phyloP scores from a whole-genome alignment of 306 rosid species.

The Fagus crenata region DNA sequence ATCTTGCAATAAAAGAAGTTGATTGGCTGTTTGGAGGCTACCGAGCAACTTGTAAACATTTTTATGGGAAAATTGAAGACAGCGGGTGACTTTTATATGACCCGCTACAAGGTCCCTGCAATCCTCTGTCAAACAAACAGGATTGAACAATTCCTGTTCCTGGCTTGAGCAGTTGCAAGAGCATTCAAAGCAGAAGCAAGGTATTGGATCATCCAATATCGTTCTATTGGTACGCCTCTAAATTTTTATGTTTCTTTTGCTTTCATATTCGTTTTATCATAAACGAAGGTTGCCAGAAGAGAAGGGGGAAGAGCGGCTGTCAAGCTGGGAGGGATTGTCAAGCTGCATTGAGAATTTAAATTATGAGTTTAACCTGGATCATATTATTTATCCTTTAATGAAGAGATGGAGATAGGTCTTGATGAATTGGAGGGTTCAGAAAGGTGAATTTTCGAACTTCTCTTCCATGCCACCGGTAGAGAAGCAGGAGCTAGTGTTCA shows the following conservation, averaged over 20 bases:
- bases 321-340: slow-evolving; percentile 35
- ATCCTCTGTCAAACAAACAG: slow-evolving; percentile 28
- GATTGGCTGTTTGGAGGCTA: slow-evolving; percentile 34
- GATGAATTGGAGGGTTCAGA: slow-evolving; percentile 28
- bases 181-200: slow-evolving; percentile 30
- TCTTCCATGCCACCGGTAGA: slow-evolving; percentile 39
- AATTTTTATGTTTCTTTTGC: slow-evolving; percentile 43
- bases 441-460: slow-evolving; percentile 41
- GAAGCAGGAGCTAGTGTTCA: slow-evolving; percentile 40
- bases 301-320: slow-evolving; percentile 29
- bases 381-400: slow-evolving; percentile 27
- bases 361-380: slow-evolving; percentile 20
- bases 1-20: slow-evolving; percentile 53
- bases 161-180: slow-evolving; percentile 30
- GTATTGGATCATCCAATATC: slow-evolving; percentile 44
- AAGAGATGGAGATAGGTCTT: slow-evolving; percentile 35
- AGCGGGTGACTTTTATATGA: slow-evolving; percentile 44
- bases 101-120: slow-evolving; percentile 44
- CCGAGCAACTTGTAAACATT: slow-evolving; percentile 27
- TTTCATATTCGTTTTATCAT: slow-evolving; percentile 58
- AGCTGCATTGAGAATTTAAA: slow-evolving; percentile 39
- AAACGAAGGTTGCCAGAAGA: slow-evolving; percentile 43
- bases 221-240: slow-evolving; percentile 50
- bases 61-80: slow-evolving; percentile 19
- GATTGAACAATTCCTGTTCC: slow-evolving; percentile 33